phyloP scores from a whole-genome alignment of 192 early-diverging fungal genomes.

The Backusella australiensis region DNA sequence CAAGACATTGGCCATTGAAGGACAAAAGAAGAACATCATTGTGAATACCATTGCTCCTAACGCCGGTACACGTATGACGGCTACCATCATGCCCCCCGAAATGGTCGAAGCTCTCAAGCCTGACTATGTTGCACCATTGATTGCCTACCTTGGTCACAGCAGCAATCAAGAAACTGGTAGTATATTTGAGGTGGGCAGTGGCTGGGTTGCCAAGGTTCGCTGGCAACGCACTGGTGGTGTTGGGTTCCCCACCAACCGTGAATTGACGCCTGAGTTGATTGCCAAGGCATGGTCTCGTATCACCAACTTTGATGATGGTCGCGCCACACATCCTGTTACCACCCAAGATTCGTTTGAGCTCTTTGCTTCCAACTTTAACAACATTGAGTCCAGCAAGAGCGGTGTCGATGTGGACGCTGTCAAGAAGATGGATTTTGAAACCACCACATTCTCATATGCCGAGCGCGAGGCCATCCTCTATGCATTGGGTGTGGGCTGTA shows the following conservation, averaged over 20 bases:
- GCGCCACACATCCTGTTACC: slow-evolving; percentile 82
- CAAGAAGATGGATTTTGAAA: slow-evolving; percentile 53
- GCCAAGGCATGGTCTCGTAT: slow-evolving; percentile 75
- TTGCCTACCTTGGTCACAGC: slow-evolving; percentile 88
- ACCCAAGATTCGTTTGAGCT: slow-evolving; percentile 79
- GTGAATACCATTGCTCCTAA: slow-evolving; percentile 96
- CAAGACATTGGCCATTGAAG: slow-evolving; percentile 92
- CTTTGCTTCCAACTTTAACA: slow-evolving; percentile 81
- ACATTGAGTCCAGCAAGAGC: slow-evolving; percentile 45
- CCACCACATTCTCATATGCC: slow-evolving; percentile 67
- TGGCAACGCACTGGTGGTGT: slow-evolving; percentile 95
- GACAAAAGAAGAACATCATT: slow-evolving; percentile 86
- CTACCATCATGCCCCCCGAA: slow-evolving; percentile 94
- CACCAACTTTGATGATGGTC: slow-evolving; percentile 93
- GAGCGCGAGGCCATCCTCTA: slow-evolving; percentile 93
- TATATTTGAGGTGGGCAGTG: slow-evolving; percentile 96
- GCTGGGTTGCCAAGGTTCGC: slow-evolving; percentile 93
- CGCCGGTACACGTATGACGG: slow-evolving; percentile 96
- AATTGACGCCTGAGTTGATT: slow-evolving; percentile 87
- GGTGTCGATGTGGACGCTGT: slow-evolving; percentile 67
- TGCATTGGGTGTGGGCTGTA: slow-evolving; percentile 91
- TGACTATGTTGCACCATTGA: slow-evolving; percentile 92
- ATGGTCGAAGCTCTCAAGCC: slow-evolving; percentile 95
- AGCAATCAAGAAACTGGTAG: slow-evolving; percentile 73
- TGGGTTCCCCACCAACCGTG: slow-evolving; percentile 82